Evolutionary conservation across 139 green algal species (phyloP).

Genomic region (Chlorella vulgaris): DNA sequence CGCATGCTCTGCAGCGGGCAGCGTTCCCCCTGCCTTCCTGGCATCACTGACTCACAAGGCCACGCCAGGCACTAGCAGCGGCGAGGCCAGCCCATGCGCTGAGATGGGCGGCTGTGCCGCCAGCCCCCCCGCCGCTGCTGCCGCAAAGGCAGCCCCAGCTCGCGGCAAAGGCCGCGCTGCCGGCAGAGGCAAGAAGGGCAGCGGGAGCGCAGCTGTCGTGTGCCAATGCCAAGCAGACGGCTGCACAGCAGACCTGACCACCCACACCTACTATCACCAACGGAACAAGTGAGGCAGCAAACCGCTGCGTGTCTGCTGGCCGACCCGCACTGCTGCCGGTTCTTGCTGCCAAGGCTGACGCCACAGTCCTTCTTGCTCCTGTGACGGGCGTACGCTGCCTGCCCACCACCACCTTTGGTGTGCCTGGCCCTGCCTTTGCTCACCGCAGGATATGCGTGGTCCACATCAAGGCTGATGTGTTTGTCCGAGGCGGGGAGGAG

Average conservation of each 20-base stretch:
- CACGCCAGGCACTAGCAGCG: neutral
- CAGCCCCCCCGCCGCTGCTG: neutral
- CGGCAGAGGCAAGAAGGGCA: neutral
- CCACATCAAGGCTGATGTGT: constrained; percentile 34
- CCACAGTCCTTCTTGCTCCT: no score
- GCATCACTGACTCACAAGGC: neutral
- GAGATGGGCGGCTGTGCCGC: neutral
- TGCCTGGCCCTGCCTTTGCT: neutral
- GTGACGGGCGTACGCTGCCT: no score
- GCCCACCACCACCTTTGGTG: no score
- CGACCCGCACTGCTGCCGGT: no score
- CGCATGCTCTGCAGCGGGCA: neutral
- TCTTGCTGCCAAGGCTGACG: no score
- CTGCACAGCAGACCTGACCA: constrained; percentile 19
- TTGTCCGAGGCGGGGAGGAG: constrained; percentile 25
- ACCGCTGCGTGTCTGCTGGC: no score
- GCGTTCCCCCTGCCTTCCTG: neutral
- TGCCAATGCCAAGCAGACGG: constrained; percentile 44
- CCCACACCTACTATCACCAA: constrained; percentile 42
- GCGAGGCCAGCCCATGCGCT: neutral
- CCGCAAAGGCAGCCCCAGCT: neutral
- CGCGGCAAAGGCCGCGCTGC: neutral
- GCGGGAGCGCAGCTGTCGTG: neutral
- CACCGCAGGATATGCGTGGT: constrained; percentile 38
- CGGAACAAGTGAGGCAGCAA: constrained; percentile 37